phyloP scores from a whole-genome alignment of 2,329 filamentous ascomycete genomes.

The Pezicula carpinea region DNA sequence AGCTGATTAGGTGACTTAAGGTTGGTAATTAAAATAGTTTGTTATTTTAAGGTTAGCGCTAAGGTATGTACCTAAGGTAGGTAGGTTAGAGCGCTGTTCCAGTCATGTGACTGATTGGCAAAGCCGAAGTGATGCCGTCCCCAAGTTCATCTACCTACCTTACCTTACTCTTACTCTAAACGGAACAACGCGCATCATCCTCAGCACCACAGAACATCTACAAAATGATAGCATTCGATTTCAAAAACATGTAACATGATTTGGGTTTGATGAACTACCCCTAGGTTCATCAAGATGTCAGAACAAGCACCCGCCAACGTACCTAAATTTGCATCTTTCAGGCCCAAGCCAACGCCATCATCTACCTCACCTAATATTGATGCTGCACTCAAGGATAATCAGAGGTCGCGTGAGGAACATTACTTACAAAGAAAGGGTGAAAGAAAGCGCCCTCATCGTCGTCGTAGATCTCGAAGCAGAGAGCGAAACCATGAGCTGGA shows the following conservation, averaged over 20 bases:
- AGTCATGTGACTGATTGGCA: too few relatives aligned
- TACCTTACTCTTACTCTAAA: not conserved
- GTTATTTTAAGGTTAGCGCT: too few relatives aligned
- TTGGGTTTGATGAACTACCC: not conserved
- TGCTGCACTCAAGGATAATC: slow-evolving; percentile 11
- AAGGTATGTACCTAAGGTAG: too few relatives aligned
- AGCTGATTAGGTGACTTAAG: too few relatives aligned
- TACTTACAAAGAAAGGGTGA: slow-evolving; percentile 10
- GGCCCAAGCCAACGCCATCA: slow-evolving; percentile 37
- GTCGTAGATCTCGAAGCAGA: slow-evolving; percentile 11
- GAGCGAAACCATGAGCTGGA: slow-evolving; percentile 7
- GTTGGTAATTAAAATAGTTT: too few relatives aligned
- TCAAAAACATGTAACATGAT: not conserved
- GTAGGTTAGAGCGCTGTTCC: too few relatives aligned
- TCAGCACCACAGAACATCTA: too few relatives aligned
- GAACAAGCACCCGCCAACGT: slow-evolving; percentile 33
- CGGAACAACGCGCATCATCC: too few relatives aligned
- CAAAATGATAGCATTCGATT: too few relatives aligned
- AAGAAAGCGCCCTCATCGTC: slow-evolving; percentile 5
- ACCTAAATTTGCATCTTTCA: slow-evolving; percentile 75
- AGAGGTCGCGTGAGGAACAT: slow-evolving; percentile 6
- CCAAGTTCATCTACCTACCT: too few relatives aligned
- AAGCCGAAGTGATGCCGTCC: too few relatives aligned
- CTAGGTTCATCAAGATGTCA: slow-evolving; percentile 16
- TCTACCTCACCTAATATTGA: slow-evolving; percentile 3